Conservation (phyloP, 352 stramenopile species). For the Phytophthora litchii region DNA sequence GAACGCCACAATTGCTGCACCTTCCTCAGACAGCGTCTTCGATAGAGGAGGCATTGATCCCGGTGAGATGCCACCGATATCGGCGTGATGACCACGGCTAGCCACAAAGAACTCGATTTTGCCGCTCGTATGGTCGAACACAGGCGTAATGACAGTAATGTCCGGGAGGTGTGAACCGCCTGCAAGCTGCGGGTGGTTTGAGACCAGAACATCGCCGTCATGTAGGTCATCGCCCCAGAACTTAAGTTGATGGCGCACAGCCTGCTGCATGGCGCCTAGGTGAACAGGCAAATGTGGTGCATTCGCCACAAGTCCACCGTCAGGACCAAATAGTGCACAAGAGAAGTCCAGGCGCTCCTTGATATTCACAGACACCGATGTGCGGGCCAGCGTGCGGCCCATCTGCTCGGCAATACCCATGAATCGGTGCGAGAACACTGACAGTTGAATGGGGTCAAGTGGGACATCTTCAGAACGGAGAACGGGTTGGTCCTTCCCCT, state of each 20-base stretch:
- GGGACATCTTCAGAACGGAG: constrained; percentile 47
- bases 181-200: constrained; percentile 98
- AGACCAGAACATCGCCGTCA: constrained; percentile 98
- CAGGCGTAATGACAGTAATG: constrained; percentile 99
- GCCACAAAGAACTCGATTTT: constrained; percentile 99
- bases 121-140: constrained; percentile 92
- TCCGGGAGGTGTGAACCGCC: constrained; percentile 98
- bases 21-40: constrained; percentile 96
- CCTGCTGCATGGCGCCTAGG: constrained; percentile 98
- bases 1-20: constrained; percentile 98
- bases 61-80: constrained; percentile 98
- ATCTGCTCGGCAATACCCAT: constrained; percentile 99
- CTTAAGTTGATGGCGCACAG: constrained; percentile 95
- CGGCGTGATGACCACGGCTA: constrained; percentile 97
- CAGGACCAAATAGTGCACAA: constrained; percentile 97
- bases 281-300: constrained; percentile 99
- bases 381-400: constrained; percentile 96
- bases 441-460: constrained; percentile 97
- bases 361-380: constrained; percentile 98
- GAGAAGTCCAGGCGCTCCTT: constrained; percentile 99
- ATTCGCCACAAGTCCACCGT: constrained; percentile 99
- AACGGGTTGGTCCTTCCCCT: constrained; percentile 14
- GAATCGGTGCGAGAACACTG: constrained; percentile 97
- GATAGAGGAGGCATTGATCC: constrained; percentile 96
- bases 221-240: constrained; percentile 92